Base-by-base conservation (phyloP, 176 grass and related monocot genomes). In the Alopecurus myosuroides region DNA sequence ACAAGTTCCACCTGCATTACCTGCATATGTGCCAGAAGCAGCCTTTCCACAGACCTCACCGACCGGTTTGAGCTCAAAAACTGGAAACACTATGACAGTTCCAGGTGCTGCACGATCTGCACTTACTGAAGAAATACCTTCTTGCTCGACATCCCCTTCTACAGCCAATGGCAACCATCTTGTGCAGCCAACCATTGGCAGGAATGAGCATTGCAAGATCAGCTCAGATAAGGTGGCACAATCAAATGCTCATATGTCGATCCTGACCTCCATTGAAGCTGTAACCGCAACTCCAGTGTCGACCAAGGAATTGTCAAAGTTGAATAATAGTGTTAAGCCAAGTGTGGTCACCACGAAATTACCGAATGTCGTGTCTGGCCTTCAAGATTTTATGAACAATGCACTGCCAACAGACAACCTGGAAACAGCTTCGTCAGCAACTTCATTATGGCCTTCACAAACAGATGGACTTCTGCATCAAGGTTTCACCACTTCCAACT, bases 351-450 rank as follows among this genome's bases (percentile, higher is more conserved):
- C 87, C 79, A 81, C 85, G 2, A 98, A 94, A 73, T 73, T 85
- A 58, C 86, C 84, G 82, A 91, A 81, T 77, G 76, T 85, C 53
- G 89, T 88, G 72, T 74, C 67, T 15, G 77, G 81, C 72, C 83
- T 81, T 70, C 90, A 89, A 45, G 90, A 90, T 89, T 88, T 85
- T 82, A 70, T 94, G 85, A 94, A 85, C 75, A 94, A 89, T 66
- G 70, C 88, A 86, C 77, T 84, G 2, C 85, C 88, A 81, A 86
- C 90, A 60, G 94, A 94, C 80, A 92, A 92, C 83, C 52, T 97
- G 71, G 97, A 99, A 85, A 97, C 92, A 23, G 81, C 84, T 84
- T 98, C 97, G 37, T 99, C 97, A 80, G 84, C 94, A 73, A 99
- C 92, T 76, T 97, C 97, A 79, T 93, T 91, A 69, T 99, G 91